These are phyloP conservation scores for Ettlia oleoabundans DNA, from an alignment of 139 green algal genomes.

Conservation along the genomic window DNA sequence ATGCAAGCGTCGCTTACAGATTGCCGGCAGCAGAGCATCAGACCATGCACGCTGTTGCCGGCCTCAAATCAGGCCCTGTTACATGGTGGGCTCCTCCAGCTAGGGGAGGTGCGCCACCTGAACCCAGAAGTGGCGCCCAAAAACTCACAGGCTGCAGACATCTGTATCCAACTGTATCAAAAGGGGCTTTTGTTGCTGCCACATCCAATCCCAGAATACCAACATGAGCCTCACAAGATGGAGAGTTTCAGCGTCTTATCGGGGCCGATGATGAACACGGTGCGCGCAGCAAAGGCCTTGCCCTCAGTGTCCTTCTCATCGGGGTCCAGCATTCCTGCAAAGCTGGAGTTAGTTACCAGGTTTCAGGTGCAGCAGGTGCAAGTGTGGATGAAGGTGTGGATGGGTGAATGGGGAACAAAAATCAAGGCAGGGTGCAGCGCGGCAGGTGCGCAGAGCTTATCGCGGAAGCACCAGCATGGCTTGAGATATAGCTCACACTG, in stretches of 20 bases:
- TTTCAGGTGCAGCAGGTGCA: not conserved
- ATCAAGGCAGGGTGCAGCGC: not conserved
- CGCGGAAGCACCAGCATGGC: not conserved
- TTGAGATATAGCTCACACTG: too few species aligned
- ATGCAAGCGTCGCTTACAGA: too few species aligned
- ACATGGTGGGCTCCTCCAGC: too few species aligned
- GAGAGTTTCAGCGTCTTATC: constrained; percentile 77
- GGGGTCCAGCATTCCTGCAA: constrained; percentile 77
- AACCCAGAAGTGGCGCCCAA: too few species aligned
- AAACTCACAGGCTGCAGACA: too few species aligned
- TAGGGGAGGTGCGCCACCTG: too few species aligned
- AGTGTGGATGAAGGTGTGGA: not conserved
- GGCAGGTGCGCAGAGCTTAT: not conserved
- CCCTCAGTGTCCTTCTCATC: constrained; percentile 69
- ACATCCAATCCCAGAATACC: too few species aligned
- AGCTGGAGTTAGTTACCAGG: not conserved
- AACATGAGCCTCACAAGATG: constrained; percentile 50
- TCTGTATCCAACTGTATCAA: too few species aligned
- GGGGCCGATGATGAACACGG: constrained; percentile 75
- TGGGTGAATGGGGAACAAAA: not conserved
- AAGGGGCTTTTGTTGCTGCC: too few species aligned
- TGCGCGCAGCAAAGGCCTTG: constrained; percentile 61
- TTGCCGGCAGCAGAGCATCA: too few species aligned
- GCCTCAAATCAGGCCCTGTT: too few species aligned
- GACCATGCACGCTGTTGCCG: too few species aligned